These are phyloP conservation scores for Teratosphaeriaceae sp. DNA, from an alignment of 2,329 filamentous ascomycete genomes.

Conservation along the genomic window DNA sequence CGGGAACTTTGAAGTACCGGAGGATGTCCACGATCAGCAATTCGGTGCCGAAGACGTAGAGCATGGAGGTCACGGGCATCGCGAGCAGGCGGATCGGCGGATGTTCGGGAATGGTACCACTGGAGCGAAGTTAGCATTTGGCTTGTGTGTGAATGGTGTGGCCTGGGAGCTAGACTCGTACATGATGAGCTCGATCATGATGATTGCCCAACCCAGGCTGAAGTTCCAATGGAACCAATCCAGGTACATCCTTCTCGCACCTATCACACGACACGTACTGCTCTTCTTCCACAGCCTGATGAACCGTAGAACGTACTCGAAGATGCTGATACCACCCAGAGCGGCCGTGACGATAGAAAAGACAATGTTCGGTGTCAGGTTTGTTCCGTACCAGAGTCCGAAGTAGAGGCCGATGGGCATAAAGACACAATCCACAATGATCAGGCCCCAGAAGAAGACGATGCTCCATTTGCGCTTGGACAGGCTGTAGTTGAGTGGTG, in stretches of 20 bases:
- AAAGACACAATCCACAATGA: slow-evolving; percentile 51
- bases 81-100: slow-evolving; percentile 48
- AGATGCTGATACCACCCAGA: slow-evolving; percentile 47
- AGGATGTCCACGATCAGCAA: slow-evolving; percentile 45
- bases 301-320: slow-evolving; percentile 48
- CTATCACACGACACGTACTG: slow-evolving; percentile 48
- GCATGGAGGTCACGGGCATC: slow-evolving; percentile 46
- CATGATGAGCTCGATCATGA: slow-evolving; percentile 52
- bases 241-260: slow-evolving; percentile 39
- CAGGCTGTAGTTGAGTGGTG: slow-evolving; percentile 51
- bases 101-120: slow-evolving; percentile 40
- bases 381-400: slow-evolving; percentile 52
- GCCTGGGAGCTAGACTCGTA: slow-evolving; percentile 20
- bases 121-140: slow-evolving; percentile 12
- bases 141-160: background rate
- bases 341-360: slow-evolving; percentile 50
- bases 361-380: slow-evolving; percentile 43
- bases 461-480: slow-evolving; percentile 50
- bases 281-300: slow-evolving; percentile 44
- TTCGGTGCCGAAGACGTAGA: slow-evolving; percentile 47
- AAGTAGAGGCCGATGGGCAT: slow-evolving; percentile 57
- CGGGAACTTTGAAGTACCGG: slow-evolving; percentile 38
- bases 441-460: slow-evolving; percentile 52
- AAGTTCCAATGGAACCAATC: slow-evolving; percentile 56
- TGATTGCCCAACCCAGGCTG: slow-evolving; percentile 47